These are phyloP conservation scores for Ajuga reptans DNA, from an alignment of 305 asterid genomes.

Conservation along the genomic window DNA sequence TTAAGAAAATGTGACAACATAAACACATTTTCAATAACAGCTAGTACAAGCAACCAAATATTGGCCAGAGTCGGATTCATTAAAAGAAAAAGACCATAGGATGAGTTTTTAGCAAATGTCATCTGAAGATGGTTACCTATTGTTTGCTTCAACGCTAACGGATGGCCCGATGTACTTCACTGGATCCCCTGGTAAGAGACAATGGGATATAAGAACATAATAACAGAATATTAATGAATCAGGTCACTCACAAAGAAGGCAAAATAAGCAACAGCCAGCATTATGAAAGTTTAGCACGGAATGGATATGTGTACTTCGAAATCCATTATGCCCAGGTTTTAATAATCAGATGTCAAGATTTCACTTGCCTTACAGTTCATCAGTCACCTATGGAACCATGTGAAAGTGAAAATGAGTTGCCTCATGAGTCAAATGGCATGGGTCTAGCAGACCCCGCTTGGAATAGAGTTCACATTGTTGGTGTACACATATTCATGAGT, in stretches of 20 bases:
- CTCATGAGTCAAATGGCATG: not conserved
- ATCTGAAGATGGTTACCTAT: constrained; percentile 45
- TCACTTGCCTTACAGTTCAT: constrained; percentile 3
- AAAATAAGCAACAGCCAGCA: not conserved
- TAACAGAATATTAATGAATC: constrained; percentile 10
- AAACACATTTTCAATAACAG: constrained; percentile 3
- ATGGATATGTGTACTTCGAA: not conserved
- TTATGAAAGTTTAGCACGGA: not conserved
- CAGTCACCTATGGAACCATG: not conserved
- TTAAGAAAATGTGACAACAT: constrained; percentile 2
- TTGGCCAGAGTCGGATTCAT: not conserved
- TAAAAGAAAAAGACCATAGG: not conserved
- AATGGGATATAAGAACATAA: constrained; percentile 16
- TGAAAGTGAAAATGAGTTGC: not conserved
- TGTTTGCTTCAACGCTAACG: constrained; percentile 47
- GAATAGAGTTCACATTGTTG: not conserved
- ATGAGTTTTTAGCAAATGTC: constrained; percentile 15
- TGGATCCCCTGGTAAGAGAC: constrained; percentile 69
- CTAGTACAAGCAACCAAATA: constrained; percentile 10
- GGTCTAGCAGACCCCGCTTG: not conserved
- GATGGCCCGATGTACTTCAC: constrained; percentile 80
- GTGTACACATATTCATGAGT: not conserved
- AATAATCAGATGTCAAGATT: not conserved
- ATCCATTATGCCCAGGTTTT: not conserved
- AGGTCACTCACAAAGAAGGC: not conserved